These are phyloP conservation scores for Rubia tinctorum DNA, from an alignment of 305 asterid species.

Conservation along the genomic window DNA sequence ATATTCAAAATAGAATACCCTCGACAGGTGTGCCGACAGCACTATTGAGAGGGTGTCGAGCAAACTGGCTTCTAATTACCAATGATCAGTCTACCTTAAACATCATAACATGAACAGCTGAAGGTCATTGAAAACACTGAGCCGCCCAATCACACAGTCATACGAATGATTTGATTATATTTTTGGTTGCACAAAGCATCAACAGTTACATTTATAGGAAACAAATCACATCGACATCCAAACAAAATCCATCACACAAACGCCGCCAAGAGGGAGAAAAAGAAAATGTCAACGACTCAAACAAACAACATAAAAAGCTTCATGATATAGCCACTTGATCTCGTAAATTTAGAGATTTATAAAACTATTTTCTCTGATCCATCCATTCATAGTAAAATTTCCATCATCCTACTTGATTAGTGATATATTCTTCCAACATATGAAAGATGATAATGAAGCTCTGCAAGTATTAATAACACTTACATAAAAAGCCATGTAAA, in stretches of 20 bases:
- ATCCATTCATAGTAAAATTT: neutral
- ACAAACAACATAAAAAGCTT: neutral
- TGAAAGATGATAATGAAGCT: neutral
- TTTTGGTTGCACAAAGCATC: neutral
- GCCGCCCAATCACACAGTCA: neutral
- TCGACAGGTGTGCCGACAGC: neutral
- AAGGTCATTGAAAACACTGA: neutral
- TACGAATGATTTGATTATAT: neutral
- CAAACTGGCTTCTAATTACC: neutral
- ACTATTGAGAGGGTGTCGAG: neutral
- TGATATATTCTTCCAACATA: neutral
- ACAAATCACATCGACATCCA: neutral
- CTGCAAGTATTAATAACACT: neutral
- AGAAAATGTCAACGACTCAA: neutral
- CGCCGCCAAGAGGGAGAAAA: neutral
- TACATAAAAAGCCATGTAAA: slow-evolving; percentile 7
- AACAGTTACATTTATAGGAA: neutral
- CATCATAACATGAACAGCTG: neutral
- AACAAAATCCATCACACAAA: neutral
- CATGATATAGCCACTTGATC: neutral
- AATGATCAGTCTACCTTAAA: neutral
- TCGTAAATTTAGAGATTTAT: neutral
- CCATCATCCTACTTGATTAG: neutral
- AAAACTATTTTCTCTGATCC: neutral
- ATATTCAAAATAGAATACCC: neutral